These are phyloP conservation scores for Pleurostoma richardsiae DNA, from an alignment of 2,329 filamentous ascomycete genomes.

Conservation along the genomic window DNA sequence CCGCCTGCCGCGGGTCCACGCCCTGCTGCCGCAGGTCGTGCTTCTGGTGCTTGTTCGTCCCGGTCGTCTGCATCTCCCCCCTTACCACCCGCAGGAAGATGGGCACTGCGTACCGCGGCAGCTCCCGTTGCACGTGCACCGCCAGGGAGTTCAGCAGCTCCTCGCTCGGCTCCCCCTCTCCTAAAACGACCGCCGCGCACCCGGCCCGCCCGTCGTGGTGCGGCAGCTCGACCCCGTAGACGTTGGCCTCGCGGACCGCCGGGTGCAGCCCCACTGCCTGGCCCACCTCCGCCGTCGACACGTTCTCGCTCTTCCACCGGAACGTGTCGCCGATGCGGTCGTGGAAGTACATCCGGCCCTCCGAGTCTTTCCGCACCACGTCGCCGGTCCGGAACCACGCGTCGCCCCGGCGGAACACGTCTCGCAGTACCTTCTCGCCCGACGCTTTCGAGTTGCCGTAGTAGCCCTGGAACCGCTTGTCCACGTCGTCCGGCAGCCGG, in stretches of 20 bases:
- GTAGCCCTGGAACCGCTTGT: slow-evolving; percentile 73
- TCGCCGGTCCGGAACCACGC: slow-evolving; percentile 85
- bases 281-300: slow-evolving; percentile 78
- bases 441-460: slow-evolving; percentile 69
- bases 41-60: slow-evolving; percentile 89
- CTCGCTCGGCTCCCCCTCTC: slow-evolving; percentile 35
- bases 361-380: slow-evolving; percentile 62
- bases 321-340: slow-evolving; percentile 78
- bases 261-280: slow-evolving; percentile 65
- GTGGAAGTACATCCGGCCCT: slow-evolving; percentile 73
- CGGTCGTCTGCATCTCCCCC: slow-evolving; percentile 61
- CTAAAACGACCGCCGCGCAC: slow-evolving; percentile 49
- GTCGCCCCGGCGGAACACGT: slow-evolving; percentile 71
- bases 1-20: slow-evolving; percentile 58
- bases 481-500: slow-evolving; percentile 62
- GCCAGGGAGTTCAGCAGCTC: slow-evolving; percentile 55
- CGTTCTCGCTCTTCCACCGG: slow-evolving; percentile 79
- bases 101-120: slow-evolving; percentile 73
- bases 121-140: slow-evolving; percentile 44
- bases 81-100: slow-evolving; percentile 68
- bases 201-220: slow-evolving; percentile 80
- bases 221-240: slow-evolving; percentile 77
- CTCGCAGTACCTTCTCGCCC: slow-evolving; percentile 65
- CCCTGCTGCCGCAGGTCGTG: slow-evolving; percentile 66
- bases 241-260: slow-evolving; percentile 70